Evolutionary conservation across 2,329 filamentous ascomycete species (phyloP).

Genomic region (Exophiala sp.): DNA sequence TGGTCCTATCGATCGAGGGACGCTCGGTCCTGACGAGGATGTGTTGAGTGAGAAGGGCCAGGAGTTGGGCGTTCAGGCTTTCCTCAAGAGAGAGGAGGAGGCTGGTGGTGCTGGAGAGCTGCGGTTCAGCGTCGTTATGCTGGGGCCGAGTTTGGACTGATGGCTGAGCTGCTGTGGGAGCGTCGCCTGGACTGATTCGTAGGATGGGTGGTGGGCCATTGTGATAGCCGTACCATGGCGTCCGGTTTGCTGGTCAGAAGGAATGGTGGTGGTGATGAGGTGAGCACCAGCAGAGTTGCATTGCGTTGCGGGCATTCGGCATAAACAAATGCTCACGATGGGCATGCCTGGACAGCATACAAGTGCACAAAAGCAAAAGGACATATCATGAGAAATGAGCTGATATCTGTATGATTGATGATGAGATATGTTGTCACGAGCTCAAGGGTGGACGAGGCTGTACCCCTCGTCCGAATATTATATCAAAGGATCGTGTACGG

Average conservation of each 20-base stretch:
- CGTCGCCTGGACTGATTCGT: no score
- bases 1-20: slow-evolving; percentile 65
- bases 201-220: no score
- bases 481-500: no score
- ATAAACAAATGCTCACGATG: no score
- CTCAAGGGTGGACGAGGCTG: background rate
- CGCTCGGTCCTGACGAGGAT: slow-evolving; percentile 57
- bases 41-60: slow-evolving; percentile 70
- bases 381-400: background rate
- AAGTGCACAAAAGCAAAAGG: no score
- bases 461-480: background rate
- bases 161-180: no score
- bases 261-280: no score
- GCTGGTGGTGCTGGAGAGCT: slow-evolving; percentile 51
- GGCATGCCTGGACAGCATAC: no score
- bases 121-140: slow-evolving; percentile 57
- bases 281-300: no score
- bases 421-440: background rate
- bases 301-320: no score
- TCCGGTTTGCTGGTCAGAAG: no score
- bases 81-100: slow-evolving; percentile 53
- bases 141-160: slow-evolving; percentile 54
- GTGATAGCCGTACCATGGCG: no score
- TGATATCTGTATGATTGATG: background rate
- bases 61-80: slow-evolving; percentile 59